Percentiles rank a stretch among this genome's conserved stretches.
phyloP scores from a whole-genome alignment of 2,329 filamentous ascomycete genomes.

The Xylaria sp. region DNA sequence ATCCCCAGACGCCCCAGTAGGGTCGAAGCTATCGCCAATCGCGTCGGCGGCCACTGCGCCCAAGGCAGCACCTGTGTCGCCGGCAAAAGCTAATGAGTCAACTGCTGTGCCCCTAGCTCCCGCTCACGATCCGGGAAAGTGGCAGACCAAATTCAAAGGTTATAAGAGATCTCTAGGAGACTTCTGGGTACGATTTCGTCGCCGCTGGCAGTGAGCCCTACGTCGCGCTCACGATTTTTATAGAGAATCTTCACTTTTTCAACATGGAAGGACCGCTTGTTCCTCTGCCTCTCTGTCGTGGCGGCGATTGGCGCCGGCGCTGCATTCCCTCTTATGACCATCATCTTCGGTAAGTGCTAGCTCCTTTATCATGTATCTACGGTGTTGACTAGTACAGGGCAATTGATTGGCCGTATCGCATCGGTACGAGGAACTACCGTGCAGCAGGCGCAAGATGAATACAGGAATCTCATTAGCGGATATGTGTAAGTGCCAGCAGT shows the following conservation, averaged over 20 bases:
- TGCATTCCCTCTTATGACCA: conserved; percentile 61
- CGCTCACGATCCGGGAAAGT: conserved; percentile 31
- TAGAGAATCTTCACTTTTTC: conserved; percentile 49
- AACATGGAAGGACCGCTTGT: conserved; percentile 45
- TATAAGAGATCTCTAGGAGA: conserved; percentile 41
- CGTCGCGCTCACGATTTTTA: conserved; percentile 28
- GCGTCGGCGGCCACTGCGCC: conserved; percentile 39
- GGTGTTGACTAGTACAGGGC: conserved; percentile 48
- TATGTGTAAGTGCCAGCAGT: conserved; percentile 57
- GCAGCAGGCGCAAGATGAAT: conserved; percentile 41
- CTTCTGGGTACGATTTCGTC: conserved; percentile 42
- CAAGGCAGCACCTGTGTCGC: conserved; percentile 34
- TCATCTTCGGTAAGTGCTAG: conserved; percentile 61
- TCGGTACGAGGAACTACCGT: conserved; percentile 40
- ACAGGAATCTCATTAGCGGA: conserved; percentile 54
- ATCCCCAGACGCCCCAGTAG: conserved; percentile 33
- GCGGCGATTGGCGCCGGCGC: conserved; percentile 47
- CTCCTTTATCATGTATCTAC: background rate
- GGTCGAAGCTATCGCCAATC: conserved; percentile 39
- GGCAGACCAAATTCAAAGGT: conserved; percentile 33
- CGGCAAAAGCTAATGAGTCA: conserved; percentile 27
- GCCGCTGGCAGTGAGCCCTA: background rate
- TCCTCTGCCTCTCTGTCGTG: conserved; percentile 42
- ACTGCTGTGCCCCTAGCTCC: conserved; percentile 26
- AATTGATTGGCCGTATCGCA: conserved; percentile 61